Evolutionary conservation across 306 rosid genomes (phyloP).

Genomic region (Cucurbita ficifolia): DNA sequence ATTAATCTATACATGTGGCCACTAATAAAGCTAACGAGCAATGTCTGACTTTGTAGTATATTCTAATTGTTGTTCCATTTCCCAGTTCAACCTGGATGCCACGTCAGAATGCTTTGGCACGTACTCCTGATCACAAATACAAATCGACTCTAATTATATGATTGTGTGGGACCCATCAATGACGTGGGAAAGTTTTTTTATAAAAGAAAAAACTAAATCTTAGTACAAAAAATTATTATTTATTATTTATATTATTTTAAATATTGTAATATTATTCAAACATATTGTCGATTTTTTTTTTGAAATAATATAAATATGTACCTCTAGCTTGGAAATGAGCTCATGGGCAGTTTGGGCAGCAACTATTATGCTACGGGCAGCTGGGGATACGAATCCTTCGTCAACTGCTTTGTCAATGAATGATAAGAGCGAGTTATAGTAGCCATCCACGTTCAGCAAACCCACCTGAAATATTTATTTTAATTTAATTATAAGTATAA

Average conservation of each 20-base stretch:
- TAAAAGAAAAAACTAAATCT: too few species aligned
- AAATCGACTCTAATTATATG: constrained; percentile 8
- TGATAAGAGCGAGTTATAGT: constrained; percentile 67
- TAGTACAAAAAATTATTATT: background rate
- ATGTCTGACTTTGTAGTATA: constrained; percentile 59
- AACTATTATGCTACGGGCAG: constrained; percentile 94
- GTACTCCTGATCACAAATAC: constrained; percentile 42
- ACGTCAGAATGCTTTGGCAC: constrained; percentile 46
- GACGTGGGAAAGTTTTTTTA: background rate
- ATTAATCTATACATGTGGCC: background rate
- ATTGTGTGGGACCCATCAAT: background rate
- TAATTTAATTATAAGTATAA: too few species aligned
- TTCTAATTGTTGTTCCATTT: constrained; percentile 68
- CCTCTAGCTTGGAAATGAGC: constrained; percentile 90
- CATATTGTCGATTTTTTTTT: too few species aligned
- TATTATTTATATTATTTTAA: too few species aligned
- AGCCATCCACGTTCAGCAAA: constrained; percentile 86
- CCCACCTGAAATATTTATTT: constrained; percentile 51
- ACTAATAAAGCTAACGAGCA: constrained; percentile 36
- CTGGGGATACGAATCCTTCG: constrained; percentile 79
- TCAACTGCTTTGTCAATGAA: constrained; percentile 94
- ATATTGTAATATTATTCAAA: too few species aligned
- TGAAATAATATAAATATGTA: constrained; percentile 1
- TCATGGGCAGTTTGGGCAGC: constrained; percentile 95
- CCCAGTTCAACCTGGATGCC: constrained; percentile 68